phyloP scores from a whole-genome alignment of 495 filamentous ascomycete genomes.

The Penicillium parvum region DNA sequence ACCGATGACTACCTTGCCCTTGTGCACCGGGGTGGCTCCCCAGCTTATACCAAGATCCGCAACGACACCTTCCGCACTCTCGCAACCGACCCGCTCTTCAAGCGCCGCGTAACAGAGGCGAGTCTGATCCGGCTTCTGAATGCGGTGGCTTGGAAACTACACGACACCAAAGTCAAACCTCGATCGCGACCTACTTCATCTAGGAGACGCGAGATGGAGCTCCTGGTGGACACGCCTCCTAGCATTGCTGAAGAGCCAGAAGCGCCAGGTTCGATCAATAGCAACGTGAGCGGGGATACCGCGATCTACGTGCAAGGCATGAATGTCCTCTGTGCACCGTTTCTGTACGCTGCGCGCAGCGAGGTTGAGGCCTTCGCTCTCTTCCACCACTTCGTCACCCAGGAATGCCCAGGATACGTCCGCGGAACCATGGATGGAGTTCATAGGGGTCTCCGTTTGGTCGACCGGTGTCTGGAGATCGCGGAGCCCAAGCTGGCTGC shows the following conservation, averaged over 20 bases:
- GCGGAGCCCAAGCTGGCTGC: slow-evolving; percentile 83
- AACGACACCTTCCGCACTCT: slow-evolving; percentile 97
- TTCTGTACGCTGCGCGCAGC: slow-evolving; percentile 90
- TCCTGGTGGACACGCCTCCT: slow-evolving; percentile 38
- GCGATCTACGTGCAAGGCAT: slow-evolving; percentile 97
- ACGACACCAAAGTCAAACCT: slow-evolving; percentile 62
- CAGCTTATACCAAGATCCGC: slow-evolving; percentile 93
- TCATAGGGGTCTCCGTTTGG: slow-evolving; percentile 82
- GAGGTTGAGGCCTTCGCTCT: slow-evolving; percentile 92
- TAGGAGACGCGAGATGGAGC: slow-evolving; percentile 36
- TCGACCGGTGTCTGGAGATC: slow-evolving; percentile 84
- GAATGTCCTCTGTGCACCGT: slow-evolving; percentile 98
- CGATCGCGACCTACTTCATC: slow-evolving; percentile 36
- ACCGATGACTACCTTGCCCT: slow-evolving; percentile 87
- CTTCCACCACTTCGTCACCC: slow-evolving; percentile 83
- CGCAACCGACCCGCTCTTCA: slow-evolving; percentile 92
- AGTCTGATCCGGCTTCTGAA: slow-evolving; percentile 95
- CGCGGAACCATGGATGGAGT: slow-evolving; percentile 96
- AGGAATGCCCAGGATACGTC: slow-evolving; percentile 90
- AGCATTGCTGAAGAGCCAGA: slow-evolving; percentile 43
- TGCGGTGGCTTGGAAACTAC: slow-evolving; percentile 87
- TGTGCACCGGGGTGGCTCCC: slow-evolving; percentile 87
- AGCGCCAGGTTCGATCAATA: slow-evolving; percentile 4
- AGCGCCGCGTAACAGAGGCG: slow-evolving; percentile 89
- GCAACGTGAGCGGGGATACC: slow-evolving; percentile 47